These are phyloP conservation scores for Pyrenochaeta sp. DNA, from an alignment of 2,329 filamentous ascomycete genomes.

Conservation along the genomic window DNA sequence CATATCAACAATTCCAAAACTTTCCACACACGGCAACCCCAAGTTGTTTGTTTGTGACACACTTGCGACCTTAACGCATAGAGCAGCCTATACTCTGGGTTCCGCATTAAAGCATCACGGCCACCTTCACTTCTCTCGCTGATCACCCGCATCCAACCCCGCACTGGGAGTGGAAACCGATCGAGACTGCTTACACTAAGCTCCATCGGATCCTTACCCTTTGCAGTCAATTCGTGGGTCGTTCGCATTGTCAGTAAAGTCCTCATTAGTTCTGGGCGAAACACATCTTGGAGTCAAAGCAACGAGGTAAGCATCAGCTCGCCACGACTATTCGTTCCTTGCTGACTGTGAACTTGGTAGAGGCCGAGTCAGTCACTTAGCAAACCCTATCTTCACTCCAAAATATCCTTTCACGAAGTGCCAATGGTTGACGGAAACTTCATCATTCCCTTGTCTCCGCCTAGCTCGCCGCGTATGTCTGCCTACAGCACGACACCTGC, in stretches of 20 bases:
- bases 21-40: conserved; percentile 30
- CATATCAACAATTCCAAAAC: conserved; percentile 42
- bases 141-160: conserved; percentile 45
- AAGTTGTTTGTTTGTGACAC: conserved; percentile 35
- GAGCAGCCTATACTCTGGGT: conserved; percentile 29
- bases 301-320: conserved; percentile 17
- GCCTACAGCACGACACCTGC: conserved; percentile 53
- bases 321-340: conserved; percentile 1
- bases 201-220: conserved; percentile 36
- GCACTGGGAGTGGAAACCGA: conserved; percentile 41
- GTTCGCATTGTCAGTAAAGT: conserved; percentile 18
- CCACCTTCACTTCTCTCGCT: conserved; percentile 31
- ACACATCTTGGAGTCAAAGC: conserved; percentile 11
- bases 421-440: conserved; percentile 57
- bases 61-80: conserved; percentile 36
- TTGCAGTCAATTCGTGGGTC: conserved; percentile 26
- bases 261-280: not conserved
- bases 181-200: conserved; percentile 31
- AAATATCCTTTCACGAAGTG: conserved; percentile 35
- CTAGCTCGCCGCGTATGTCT: conserved; percentile 61
- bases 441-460: conserved; percentile 59
- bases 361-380: conserved; percentile 31
- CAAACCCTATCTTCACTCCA: conserved; percentile 26
- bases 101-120: conserved; percentile 34
- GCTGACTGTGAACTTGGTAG: conserved; percentile 37